Percentiles rank a stretch among this genome's conserved stretches.
These are phyloP conservation scores for Hibiscus tridactylites DNA, from an alignment of 345 rosid genomes.

Conservation along the genomic window DNA sequence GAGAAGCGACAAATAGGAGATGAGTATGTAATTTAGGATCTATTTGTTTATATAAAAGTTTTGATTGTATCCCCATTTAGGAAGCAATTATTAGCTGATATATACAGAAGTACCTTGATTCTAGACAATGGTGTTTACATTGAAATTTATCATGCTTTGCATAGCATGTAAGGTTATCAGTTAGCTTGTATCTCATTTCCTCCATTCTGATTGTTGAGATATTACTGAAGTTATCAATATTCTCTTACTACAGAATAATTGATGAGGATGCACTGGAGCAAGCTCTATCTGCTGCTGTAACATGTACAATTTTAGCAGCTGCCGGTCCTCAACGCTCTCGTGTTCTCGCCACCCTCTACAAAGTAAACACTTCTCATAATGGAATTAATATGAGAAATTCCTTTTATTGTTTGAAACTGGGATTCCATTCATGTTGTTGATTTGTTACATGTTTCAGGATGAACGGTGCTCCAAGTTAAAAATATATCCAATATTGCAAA, in stretches of 20 bases:
- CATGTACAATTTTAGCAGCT: slow-evolving; percentile 92
- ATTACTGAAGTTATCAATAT: neutral
- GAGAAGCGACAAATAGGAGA: slow-evolving; percentile 91
- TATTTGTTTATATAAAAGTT: neutral
- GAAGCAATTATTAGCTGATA: neutral
- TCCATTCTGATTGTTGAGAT: neutral
- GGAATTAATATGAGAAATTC: neutral
- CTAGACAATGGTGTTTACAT: neutral
- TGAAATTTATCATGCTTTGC: neutral
- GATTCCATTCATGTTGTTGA: slow-evolving; percentile 6
- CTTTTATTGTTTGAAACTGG: neutral
- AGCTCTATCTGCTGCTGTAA: slow-evolving; percentile 92
- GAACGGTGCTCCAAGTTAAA: slow-evolving; percentile 93
- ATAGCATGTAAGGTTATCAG: neutral
- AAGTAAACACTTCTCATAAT: slow-evolving; percentile 33
- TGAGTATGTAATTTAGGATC: slow-evolving; percentile 47
- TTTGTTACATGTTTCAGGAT: slow-evolving; percentile 50
- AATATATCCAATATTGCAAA: slow-evolving; percentile 87
- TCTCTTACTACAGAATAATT: slow-evolving; percentile 30
- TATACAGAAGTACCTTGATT: neutral
- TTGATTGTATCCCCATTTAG: neutral
- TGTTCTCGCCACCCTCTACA: slow-evolving; percentile 83
- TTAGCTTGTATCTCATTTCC: neutral
- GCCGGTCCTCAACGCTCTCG: slow-evolving; percentile 98
- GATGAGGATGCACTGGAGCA: slow-evolving; percentile 93